These are phyloP conservation scores for Colletotrichum falcatum DNA, from an alignment of 2,329 filamentous ascomycete genomes.

Conservation along the genomic window DNA sequence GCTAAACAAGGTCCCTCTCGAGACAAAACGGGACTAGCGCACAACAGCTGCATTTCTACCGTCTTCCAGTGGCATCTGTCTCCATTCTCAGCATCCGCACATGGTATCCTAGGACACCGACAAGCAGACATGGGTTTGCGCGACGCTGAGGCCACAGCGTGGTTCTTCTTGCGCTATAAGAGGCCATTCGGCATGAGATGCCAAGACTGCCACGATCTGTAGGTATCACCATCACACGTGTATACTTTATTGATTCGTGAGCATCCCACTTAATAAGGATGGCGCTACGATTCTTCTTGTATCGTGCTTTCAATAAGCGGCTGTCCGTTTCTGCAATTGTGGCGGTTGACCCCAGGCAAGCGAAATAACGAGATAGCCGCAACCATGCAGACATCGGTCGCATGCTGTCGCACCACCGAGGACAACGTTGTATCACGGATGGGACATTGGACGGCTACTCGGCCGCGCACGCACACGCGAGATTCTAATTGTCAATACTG, in stretches of 20 bases:
- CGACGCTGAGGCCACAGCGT: conserved; percentile 5
- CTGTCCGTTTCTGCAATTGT: conserved; percentile 1
- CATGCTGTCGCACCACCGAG: not conserved
- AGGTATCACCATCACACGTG: not conserved
- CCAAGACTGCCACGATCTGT: too few relatives aligned
- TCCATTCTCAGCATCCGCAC: conserved; percentile 39
- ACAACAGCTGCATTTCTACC: conserved; percentile 48
- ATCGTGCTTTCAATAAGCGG: conserved; percentile 11
- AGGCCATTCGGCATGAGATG: not conserved
- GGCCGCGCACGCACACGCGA: conserved; percentile 6
- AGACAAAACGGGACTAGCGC: conserved; percentile 48
- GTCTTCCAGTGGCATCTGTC: conserved; percentile 53
- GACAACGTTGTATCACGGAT: not conserved
- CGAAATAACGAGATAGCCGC: conserved; percentile 13
- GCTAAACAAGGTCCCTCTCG: conserved; percentile 54
- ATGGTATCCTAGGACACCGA: conserved; percentile 32
- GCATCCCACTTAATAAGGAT: not conserved
- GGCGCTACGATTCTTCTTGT: not conserved
- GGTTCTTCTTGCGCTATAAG: not conserved
- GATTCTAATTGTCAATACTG: not conserved
- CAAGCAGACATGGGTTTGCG: conserved; percentile 14
- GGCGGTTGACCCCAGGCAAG: conserved; percentile 1
- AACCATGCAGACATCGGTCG: conserved; percentile 4
- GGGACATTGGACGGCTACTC: not conserved
- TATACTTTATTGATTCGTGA: too few relatives aligned